Evolutionary conservation across 2,329 filamentous ascomycete species (phyloP).

Genomic region (Colletotrichum sp.): DNA sequence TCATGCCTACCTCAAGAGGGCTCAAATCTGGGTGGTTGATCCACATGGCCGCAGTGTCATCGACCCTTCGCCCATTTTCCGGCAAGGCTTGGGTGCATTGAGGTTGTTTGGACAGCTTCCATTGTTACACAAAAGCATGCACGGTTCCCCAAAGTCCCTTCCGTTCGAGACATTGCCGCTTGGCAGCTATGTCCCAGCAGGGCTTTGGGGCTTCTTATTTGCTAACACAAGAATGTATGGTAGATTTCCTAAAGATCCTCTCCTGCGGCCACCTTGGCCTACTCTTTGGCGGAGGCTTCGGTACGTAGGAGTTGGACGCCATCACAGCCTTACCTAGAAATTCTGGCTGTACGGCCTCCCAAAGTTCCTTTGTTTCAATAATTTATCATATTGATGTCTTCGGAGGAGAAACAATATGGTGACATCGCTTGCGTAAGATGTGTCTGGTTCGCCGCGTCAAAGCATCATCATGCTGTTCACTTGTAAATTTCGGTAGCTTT

Average conservation of each 20-base stretch:
- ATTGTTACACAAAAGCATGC: background rate
- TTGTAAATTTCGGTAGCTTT: background rate
- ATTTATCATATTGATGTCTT: background rate
- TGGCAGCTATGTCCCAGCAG: background rate
- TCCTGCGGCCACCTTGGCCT: background rate
- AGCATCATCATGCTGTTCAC: background rate
- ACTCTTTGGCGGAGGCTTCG: background rate
- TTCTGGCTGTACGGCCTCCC: background rate
- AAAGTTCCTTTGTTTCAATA: background rate
- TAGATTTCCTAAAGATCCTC: background rate
- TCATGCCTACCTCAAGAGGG: background rate
- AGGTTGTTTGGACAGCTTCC: background rate
- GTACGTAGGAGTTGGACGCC: background rate
- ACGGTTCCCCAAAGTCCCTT: background rate
- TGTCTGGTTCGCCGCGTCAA: background rate
- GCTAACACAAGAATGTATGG: fast-evolving
- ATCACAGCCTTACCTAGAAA: background rate
- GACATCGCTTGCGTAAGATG: background rate
- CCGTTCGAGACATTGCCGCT: background rate
- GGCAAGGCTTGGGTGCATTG: background rate
- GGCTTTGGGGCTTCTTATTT: background rate
- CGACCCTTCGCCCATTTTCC: background rate
- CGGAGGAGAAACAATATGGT: fast-evolving
- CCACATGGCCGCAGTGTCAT: background rate
- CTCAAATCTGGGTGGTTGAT: background rate